phyloP scores from a whole-genome alignment of 768 basidiomycete species.

The Podaxis mareebaensis region DNA sequence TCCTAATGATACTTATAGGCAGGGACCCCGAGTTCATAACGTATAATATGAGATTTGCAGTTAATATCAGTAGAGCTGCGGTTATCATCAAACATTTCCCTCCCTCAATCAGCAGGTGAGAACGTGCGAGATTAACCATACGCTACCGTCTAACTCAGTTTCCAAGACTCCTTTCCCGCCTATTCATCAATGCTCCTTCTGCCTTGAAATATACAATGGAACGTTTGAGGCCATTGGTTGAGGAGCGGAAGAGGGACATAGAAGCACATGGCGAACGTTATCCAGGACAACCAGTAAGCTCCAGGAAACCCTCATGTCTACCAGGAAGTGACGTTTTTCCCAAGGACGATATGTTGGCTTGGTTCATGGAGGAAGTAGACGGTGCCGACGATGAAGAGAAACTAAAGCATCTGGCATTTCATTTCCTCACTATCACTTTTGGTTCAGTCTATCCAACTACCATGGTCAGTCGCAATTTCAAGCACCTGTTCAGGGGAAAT shows the following conservation, averaged over 20 bases:
- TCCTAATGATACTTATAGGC: too few relatives aligned
- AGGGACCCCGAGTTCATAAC: not conserved
- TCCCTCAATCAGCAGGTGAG: conserved; percentile 28
- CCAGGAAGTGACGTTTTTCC: too few relatives aligned
- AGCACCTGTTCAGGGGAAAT: conserved; percentile 18
- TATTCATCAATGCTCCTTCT: conserved; percentile 10
- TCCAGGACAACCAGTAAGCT: conserved; percentile 21
- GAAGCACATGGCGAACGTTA: conserved; percentile 34
- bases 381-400: conserved; percentile 28
- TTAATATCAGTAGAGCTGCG: not conserved
- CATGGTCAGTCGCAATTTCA: conserved; percentile 27
- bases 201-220: conserved; percentile 2
- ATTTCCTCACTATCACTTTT: conserved; percentile 38
- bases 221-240: conserved; percentile 10
- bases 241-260: conserved; percentile 7
- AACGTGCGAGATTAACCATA: not conserved
- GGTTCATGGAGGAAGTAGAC: conserved; percentile 18
- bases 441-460: conserved; percentile 40
- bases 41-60: not conserved
- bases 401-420: conserved; percentile 24
- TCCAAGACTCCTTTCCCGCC: conserved; percentile 7
- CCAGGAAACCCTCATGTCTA: too few relatives aligned
- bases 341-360: too few relatives aligned
- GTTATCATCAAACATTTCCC: conserved; percentile 32
- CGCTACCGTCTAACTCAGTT: not conserved